Evolutionary conservation across 495 filamentous ascomycete species (phyloP).

Genomic region (Aspergillus campestris): DNA sequence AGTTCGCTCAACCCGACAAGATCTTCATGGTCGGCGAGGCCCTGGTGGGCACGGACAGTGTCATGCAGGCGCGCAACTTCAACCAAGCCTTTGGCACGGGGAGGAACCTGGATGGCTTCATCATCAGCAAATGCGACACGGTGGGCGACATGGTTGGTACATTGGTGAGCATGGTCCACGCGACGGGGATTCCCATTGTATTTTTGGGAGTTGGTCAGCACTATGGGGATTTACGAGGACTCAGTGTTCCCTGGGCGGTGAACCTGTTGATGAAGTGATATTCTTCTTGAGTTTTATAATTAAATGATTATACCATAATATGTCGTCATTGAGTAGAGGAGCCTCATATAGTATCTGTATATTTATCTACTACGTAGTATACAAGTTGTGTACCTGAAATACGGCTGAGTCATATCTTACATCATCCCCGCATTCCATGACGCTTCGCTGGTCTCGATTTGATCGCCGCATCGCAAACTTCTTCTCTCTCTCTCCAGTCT

Average conservation of each 20-base stretch:
- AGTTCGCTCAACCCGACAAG: constrained; percentile 91
- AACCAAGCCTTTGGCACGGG: constrained; percentile 81
- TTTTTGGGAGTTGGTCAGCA: constrained; percentile 95
- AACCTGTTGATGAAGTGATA: constrained; percentile 64
- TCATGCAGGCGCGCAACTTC: constrained; percentile 92
- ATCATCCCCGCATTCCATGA: too few relatives aligned
- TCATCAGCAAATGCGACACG: constrained; percentile 97
- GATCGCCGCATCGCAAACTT: too few relatives aligned
- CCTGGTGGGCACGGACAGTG: constrained; percentile 86
- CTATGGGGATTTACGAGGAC: constrained; percentile 87
- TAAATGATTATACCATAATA: background rate
- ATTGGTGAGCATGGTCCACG: constrained; percentile 94
- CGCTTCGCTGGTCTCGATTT: too few relatives aligned
- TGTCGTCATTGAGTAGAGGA: background rate
- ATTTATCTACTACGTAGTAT: too few relatives aligned
- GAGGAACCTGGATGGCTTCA: constrained; percentile 82
- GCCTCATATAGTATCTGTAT: too few relatives aligned
- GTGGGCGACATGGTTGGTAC: constrained; percentile 98
- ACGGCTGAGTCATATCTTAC: too few relatives aligned
- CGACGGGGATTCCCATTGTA: constrained; percentile 88
- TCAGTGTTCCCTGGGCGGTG: constrained; percentile 89
- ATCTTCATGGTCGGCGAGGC: constrained; percentile 99
- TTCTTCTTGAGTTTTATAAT: background rate
- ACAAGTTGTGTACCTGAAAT: background rate
- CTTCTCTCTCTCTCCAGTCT: too few relatives aligned